phyloP scores from a whole-genome alignment of 2,329 filamentous ascomycete genomes.

The Biscogniauxia marginata region DNA sequence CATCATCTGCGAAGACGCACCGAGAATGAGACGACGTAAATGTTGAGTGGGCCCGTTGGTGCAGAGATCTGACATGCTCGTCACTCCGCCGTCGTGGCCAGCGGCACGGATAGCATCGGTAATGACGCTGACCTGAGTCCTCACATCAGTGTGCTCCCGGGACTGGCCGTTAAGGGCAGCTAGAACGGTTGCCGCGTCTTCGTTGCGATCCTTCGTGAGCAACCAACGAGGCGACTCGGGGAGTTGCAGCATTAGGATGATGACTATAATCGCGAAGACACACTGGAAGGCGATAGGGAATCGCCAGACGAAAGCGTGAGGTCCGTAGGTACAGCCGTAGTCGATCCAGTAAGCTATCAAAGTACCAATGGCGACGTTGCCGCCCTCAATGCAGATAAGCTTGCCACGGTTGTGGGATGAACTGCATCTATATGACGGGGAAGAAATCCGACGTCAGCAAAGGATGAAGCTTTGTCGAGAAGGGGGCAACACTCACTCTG shows the following conservation, averaged over 20 bases:
- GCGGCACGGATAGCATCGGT: conserved; percentile 32
- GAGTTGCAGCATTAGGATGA: conserved; percentile 39
- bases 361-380: conserved; percentile 42
- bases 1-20: conserved; percentile 58
- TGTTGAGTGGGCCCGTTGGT: conserved; percentile 63
- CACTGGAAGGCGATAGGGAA: conserved; percentile 42
- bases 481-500: conserved; percentile 26
- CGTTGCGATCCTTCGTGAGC: conserved; percentile 44
- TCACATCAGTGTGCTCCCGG: conserved; percentile 41
- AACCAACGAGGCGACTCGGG: conserved; percentile 56
- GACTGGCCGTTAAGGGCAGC: conserved; percentile 54
- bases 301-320: conserved; percentile 36
- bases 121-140: conserved; percentile 47
- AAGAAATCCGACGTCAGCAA: conserved; percentile 11
- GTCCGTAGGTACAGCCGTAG: conserved; percentile 37
- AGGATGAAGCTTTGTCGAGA: not conserved
- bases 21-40: conserved; percentile 61
- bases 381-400: conserved; percentile 56
- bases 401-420: conserved; percentile 56
- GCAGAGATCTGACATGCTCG: conserved; percentile 45
- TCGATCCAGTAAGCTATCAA: conserved; percentile 45
- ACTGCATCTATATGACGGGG: conserved; percentile 30
- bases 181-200: conserved; percentile 50
- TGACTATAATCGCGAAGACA: conserved; percentile 43
- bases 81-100: conserved; percentile 31